A percentile compares a stretch with the other conserved stretches of the same genome.
phyloP scores from a whole-genome alignment of 75 land plant species.

The Pinus albicaulis region DNA sequence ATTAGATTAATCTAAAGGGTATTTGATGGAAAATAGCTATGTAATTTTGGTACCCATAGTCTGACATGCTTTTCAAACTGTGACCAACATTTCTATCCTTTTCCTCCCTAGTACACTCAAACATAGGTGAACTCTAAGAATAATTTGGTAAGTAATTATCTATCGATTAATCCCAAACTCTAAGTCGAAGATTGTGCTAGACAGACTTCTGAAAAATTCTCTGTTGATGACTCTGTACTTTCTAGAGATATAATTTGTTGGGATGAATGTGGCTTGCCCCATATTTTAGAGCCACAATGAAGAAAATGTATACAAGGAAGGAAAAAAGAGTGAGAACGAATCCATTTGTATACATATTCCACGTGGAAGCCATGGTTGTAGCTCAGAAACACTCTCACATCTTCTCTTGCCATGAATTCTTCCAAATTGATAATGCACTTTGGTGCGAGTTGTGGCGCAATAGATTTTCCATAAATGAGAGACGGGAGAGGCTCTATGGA shows the following conservation, averaged over 20 bases:
- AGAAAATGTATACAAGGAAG: slow-evolving; percentile 29
- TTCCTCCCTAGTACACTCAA: too few relatives aligned
- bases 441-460: not conserved
- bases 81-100: too few relatives aligned
- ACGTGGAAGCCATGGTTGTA: slow-evolving; percentile 47
- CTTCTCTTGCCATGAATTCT: slow-evolving; percentile 24
- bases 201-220: not conserved
- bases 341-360: slow-evolving; percentile 50
- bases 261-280: not conserved
- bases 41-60: too few relatives aligned
- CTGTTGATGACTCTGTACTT: not conserved
- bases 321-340: slow-evolving; percentile 36
- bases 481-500: slow-evolving; percentile 16
- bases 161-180: too few relatives aligned
- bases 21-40: too few relatives aligned
- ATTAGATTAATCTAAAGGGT: too few relatives aligned
- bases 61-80: too few relatives aligned
- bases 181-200: too few relatives aligned
- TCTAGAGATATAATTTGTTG: not conserved
- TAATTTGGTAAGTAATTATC: too few relatives aligned
- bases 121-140: too few relatives aligned
- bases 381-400: slow-evolving; percentile 33
- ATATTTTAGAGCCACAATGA: not conserved
- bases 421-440: slow-evolving; percentile 49
- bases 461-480: not conserved